Base-by-base conservation (phyloP, 768 basidiomycete species). In the Mycena belliarum region DNA sequence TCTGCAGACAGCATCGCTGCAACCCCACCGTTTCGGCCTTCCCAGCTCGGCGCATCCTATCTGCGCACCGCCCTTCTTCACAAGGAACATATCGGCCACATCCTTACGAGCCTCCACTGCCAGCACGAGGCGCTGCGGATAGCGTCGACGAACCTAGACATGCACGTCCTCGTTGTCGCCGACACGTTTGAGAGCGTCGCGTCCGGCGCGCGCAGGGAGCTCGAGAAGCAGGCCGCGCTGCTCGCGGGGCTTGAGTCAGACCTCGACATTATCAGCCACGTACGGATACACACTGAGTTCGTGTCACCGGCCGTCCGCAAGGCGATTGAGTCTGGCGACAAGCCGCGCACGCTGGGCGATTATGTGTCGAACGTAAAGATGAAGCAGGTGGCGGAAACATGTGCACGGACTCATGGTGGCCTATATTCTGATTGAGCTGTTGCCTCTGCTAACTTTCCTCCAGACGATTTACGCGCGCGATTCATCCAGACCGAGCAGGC, bases 351-450 rank as follows among this genome's bases (percentile, higher is more conserved):
- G 12, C 70, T 94, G 38, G 89, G 87, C 12, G 90, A 91, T 68
- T 94, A 93, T 70, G 90, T 94, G 24, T 87, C 87, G 16, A 80
- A 78, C 62, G 82, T 76, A 48, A 91, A 87, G 74, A 94, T 94
- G 91, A 81, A 77, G 64, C 82, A 89, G 67, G 91, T 94, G 1
- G 88, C 84, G 3, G 88, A 88, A 16, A 83, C 81, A 4, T 92
- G 90, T 73, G 67, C 75, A 16, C 79, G 80, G 46, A 85, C 87
- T 24, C 88, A 93, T 75, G 82, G 90, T 89, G 56, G n/a, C n/a
- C n/a, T n/a, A n/a, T n/a, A n/a, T n/a, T n/a, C n/a, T n/a, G n/a
- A n/a, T n/a, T n/a, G n/a, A n/a, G n/a, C n/a, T n/a, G n/a, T n/a
- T n/a, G n/a, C n/a, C n/a, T 21, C 26, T 43, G 16, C 35, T 63